Percentiles rank a stretch among this genome's conserved stretches.
Evolutionary conservation across 805 yeast genomes (phyloP).

Genomic region (Yamadazyma philogaea): DNA sequence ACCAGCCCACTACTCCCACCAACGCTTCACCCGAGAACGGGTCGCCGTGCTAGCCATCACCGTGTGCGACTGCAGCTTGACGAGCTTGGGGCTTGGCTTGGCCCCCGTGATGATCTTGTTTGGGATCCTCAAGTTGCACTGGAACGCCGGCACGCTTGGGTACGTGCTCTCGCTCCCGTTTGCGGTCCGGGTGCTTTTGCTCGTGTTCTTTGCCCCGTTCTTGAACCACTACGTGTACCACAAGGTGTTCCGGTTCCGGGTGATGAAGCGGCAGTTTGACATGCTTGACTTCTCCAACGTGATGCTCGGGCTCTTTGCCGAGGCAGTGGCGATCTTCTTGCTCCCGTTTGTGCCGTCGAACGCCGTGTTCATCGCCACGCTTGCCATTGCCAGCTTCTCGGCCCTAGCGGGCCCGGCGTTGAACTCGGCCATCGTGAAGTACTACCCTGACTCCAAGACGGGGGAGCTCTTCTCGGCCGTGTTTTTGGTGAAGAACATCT

Average conservation of each 20-base stretch:
- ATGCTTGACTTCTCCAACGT: slow-evolving; percentile 44
- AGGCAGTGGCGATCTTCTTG: slow-evolving; percentile 35
- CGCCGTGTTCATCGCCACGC: slow-evolving; percentile 27
- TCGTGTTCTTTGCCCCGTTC: slow-evolving; percentile 53
- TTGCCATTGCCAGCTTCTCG: slow-evolving; percentile 45
- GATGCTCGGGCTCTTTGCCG: slow-evolving; percentile 34
- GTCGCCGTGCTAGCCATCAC: slow-evolving; percentile 49
- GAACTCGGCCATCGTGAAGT: slow-evolving; percentile 59
- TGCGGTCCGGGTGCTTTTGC: slow-evolving; percentile 44
- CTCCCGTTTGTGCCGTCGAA: slow-evolving; percentile 30
- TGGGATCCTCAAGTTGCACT: slow-evolving; percentile 49
- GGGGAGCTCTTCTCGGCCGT: slow-evolving; percentile 77
- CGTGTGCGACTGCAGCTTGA: slow-evolving; percentile 39
- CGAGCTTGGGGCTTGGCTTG: slow-evolving; percentile 21
- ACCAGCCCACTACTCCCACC: slow-evolving; percentile 15
- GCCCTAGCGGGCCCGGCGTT: slow-evolving; percentile 55
- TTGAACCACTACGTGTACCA: slow-evolving; percentile 36
- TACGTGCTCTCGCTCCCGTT: slow-evolving; percentile 53
- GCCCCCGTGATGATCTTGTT: slow-evolving; percentile 46
- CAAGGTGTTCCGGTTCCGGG: slow-evolving; percentile 25
- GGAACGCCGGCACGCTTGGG: slow-evolving; percentile 57
- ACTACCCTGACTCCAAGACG: slow-evolving; percentile 52
- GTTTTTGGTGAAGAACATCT: slow-evolving; percentile 53
- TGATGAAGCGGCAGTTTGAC: slow-evolving; percentile 48
- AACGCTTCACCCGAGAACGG: slow-evolving; percentile 21